Evolutionary conservation across 345 rosid species (phyloP), one percentile per base, ranked within the genome.

Genomic region (Pistacia vera): DNA sequence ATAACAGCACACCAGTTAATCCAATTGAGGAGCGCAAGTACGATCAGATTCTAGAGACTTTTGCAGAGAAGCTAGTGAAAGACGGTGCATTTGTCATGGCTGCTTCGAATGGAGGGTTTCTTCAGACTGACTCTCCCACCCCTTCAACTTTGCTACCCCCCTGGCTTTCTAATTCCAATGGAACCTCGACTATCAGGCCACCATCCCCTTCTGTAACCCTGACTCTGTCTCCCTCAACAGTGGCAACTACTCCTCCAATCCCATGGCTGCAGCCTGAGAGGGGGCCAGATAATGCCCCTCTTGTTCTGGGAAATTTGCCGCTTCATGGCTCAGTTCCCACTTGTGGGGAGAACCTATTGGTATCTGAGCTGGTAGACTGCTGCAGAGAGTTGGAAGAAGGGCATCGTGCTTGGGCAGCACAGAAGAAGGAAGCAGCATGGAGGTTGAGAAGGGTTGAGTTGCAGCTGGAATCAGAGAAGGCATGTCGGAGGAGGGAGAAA

Each of bases 351-450:
- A 83, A 65, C 81, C 57, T 83, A 81, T 16, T 93, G 68, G 48
- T 96, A 35, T 81, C 95, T 4, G 97, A 93, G 78, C 81, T 96
- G 81, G 80, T 89, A 52, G 99, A 93, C 44, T 96, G 95, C 86
- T 91, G 98, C 88, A 86, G 92, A 82, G 97, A 96, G 57, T 58
- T 93, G 81, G 99, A 93, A 54, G 99, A 96, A 78, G 99, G 98
- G 76, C 97, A 90, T 28, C 84, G 89, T 8, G 92, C 89, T 54
- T 92, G 89, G 93, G 85, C 88, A 3, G 91, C 92, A 11, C 97
- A 92, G 81, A 93, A 91, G 90, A 96, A 96, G 68, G 98, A 96
- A 79, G 95, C 99, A 6, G 84, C 95, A 9, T 96, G 98, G 99
- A 91, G 98, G 81, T 84, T 96, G 80, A 88, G 92, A 64, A 86